Evolutionary conservation across 352 stramenopile species (phyloP).

Genomic region (Globisporangium rhizosaccharum): DNA sequence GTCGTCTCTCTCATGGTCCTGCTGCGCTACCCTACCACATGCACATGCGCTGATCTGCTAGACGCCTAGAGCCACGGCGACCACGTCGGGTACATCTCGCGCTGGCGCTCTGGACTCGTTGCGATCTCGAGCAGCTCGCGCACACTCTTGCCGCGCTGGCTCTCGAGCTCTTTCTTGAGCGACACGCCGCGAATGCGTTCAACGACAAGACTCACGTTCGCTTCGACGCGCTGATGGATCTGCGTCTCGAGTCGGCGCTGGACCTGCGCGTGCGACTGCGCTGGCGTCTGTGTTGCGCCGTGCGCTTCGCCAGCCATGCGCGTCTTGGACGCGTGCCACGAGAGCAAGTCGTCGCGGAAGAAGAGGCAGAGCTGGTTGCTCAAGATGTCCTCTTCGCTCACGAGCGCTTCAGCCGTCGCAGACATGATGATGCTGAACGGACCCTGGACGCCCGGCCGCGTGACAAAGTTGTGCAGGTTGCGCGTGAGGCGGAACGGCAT

Average conservation of each 20-base stretch:
- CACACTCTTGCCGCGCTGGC: constrained; percentile 65
- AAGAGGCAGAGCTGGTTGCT: constrained; percentile 86
- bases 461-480: constrained; percentile 88
- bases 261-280: constrained; percentile 18
- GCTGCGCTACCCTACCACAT: not conserved
- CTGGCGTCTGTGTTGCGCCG: constrained; percentile 13
- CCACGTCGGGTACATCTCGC: constrained; percentile 87
- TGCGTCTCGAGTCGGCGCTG: constrained; percentile 71
- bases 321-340: constrained; percentile 86
- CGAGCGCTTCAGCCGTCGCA: constrained; percentile 72
- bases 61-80: constrained; percentile 74
- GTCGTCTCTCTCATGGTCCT: not conserved
- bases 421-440: constrained; percentile 83
- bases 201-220: constrained; percentile 81
- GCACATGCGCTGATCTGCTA: constrained; percentile 1
- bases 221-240: constrained; percentile 80
- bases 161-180: constrained; percentile 68
- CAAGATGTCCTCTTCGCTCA: constrained; percentile 80
- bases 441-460: constrained; percentile 72
- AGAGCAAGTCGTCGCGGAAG: constrained; percentile 85
- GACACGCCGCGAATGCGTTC: constrained; percentile 75
- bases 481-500: constrained; percentile 89
- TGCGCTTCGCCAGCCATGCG: constrained; percentile 28
- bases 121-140: constrained; percentile 79
- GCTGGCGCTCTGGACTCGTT: constrained; percentile 71